Evolutionary conservation across 2,329 filamentous ascomycete genomes (phyloP).

Genomic region (Fusarium haematococcum): DNA sequence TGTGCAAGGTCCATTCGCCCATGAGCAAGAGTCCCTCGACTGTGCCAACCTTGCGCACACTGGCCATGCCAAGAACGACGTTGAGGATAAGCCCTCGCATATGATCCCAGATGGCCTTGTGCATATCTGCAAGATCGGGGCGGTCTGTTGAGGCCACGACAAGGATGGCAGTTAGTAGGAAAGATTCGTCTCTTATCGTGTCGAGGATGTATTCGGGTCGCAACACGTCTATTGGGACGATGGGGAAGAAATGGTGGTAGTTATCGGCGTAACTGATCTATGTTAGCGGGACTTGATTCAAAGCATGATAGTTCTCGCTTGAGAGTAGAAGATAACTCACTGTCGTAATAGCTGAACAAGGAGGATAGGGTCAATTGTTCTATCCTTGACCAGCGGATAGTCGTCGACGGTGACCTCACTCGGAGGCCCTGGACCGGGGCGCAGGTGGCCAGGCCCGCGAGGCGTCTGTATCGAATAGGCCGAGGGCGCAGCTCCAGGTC

Average conservation of each 20-base stretch:
- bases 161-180: constrained; percentile 17
- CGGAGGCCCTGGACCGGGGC: too few species aligned
- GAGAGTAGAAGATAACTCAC: background rate
- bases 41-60: constrained; percentile 6
- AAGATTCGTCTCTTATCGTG: constrained; percentile 15
- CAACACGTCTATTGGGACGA: background rate
- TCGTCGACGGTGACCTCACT: background rate
- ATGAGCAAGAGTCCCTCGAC: constrained; percentile 20
- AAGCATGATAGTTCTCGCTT: background rate
- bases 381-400: background rate
- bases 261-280: background rate
- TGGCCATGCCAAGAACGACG: background rate
- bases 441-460: background rate
- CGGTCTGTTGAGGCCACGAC: constrained; percentile 21
- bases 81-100: background rate
- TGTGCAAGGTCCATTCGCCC: constrained; percentile 21
- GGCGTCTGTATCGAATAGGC: background rate
- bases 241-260: background rate
- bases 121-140: constrained; percentile 4
- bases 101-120: constrained; percentile 1
- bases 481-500: background rate
- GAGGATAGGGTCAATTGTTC: background rate
- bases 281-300: background rate
- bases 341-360: background rate
- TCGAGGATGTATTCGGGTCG: constrained; percentile 11